Conservation (phyloP, 2,329 filamentous ascomycete species). For the Macroventuria anomochaeta region DNA sequence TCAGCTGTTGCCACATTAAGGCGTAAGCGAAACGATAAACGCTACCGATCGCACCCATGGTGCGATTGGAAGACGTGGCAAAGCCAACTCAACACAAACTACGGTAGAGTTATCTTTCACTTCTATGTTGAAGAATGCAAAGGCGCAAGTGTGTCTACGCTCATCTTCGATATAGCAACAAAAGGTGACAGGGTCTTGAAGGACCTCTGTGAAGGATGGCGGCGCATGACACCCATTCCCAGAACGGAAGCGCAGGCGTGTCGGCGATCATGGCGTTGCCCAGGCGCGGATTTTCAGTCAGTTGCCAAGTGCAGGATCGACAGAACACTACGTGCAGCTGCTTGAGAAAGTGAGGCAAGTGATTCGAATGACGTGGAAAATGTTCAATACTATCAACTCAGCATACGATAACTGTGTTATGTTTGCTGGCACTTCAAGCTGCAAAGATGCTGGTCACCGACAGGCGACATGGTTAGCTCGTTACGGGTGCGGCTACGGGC, state of each 20-base stretch:
- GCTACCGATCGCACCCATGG: not conserved
- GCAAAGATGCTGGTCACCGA: constrained; percentile 1
- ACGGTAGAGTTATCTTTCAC: not conserved
- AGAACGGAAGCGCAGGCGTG: constrained; percentile 12
- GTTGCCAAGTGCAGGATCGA: constrained; percentile 5
- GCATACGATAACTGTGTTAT: not conserved
- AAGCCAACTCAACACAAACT: not conserved
- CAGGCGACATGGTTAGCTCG: constrained; percentile 9
- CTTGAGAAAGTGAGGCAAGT: not conserved
- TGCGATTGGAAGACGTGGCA: not conserved
- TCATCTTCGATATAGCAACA: not conserved
- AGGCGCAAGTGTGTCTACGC: not conserved
- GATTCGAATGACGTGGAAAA: not conserved
- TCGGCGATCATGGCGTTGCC: constrained; percentile 16
- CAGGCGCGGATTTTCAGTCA: constrained; percentile 1
- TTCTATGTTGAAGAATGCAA: not conserved
- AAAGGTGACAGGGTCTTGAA: constrained; percentile 1
- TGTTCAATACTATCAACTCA: not conserved
- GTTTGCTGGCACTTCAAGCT: constrained; percentile 1
- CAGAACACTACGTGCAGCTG: not conserved
- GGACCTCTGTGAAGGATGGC: constrained; percentile 1
- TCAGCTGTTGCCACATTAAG: constrained; percentile 6
- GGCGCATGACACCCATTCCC: constrained; percentile 10
- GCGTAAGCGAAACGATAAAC: constrained; percentile 10
- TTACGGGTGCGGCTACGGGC: constrained; percentile 15